phyloP scores from a whole-genome alignment of 495 filamentous ascomycete genomes.

The Elaphomyces granulatus region DNA sequence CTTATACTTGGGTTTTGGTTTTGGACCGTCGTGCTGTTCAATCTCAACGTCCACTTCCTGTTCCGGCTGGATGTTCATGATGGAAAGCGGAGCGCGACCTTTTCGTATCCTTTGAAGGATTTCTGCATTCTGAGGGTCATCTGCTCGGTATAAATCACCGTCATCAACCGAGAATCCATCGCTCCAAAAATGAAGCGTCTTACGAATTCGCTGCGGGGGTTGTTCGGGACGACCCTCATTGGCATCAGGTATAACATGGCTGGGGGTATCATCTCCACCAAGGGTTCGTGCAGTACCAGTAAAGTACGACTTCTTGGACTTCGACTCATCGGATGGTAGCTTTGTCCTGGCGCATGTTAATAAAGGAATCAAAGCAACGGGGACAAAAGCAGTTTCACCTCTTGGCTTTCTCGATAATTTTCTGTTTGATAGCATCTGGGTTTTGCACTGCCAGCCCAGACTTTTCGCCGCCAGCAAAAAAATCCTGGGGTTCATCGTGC shows the following conservation, averaged over 20 bases:
- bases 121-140: slow-evolving; percentile 72
- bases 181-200: slow-evolving; percentile 77
- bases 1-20: slow-evolving; percentile 76
- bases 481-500: slow-evolving; percentile 52
- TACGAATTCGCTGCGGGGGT: slow-evolving; percentile 37
- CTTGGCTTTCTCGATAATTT: slow-evolving; percentile 72
- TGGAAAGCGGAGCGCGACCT: slow-evolving; percentile 71
- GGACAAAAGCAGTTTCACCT: slow-evolving; percentile 35
- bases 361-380: background rate
- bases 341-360: slow-evolving; percentile 34
- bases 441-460: slow-evolving; percentile 92
- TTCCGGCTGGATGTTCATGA: slow-evolving; percentile 75
- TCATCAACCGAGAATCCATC: slow-evolving; percentile 95
- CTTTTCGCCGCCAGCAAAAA: slow-evolving; percentile 94
- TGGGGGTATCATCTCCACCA: slow-evolving; percentile 78
- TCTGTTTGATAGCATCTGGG: slow-evolving; percentile 55
- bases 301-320: slow-evolving; percentile 47
- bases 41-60: slow-evolving; percentile 87
- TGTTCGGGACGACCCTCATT: slow-evolving; percentile 26
- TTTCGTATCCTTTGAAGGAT: slow-evolving; percentile 73
- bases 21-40: slow-evolving; percentile 74
- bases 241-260: slow-evolving; percentile 54
- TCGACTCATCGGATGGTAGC: slow-evolving; percentile 40
- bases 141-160: slow-evolving; percentile 74
- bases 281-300: slow-evolving; percentile 72